Conservation (phyloP, 1,284 basidiomycete species). For the Sutorius eximius region DNA sequence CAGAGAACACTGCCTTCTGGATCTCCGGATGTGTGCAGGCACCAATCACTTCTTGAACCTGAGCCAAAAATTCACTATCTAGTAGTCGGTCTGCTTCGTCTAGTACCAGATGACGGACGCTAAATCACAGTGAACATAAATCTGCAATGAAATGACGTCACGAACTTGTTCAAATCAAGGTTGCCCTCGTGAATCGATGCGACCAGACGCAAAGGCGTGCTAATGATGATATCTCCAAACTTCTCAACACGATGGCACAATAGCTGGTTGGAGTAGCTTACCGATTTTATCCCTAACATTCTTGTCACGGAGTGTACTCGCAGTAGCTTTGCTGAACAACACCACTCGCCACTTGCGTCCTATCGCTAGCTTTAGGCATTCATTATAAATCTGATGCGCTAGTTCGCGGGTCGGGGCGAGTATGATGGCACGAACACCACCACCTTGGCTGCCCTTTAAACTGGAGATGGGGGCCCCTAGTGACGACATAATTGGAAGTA, state of each 20-base stretch:
- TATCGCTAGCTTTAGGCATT: constrained; percentile 80
- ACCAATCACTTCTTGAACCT: constrained; percentile 86
- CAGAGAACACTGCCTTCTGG: constrained; percentile 92
- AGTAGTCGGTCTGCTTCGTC: constrained; percentile 93
- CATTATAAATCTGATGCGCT: constrained; percentile 95
- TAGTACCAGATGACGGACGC: constrained; percentile 80
- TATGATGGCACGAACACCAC: constrained; percentile 77
- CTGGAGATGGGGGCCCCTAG: constrained; percentile 63
- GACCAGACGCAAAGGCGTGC: constrained; percentile 78
- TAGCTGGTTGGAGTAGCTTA: constrained; percentile 37
- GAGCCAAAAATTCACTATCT: constrained; percentile 84
- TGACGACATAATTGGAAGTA: constrained; percentile 75
- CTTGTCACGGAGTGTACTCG: constrained; percentile 69
- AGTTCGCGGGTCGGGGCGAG: constrained; percentile 94
- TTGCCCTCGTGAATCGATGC: constrained; percentile 67
- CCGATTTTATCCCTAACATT: constrained; percentile 71
- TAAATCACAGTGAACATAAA: constrained; percentile 32
- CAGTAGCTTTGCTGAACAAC: constrained; percentile 85
- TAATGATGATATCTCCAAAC: constrained; percentile 73
- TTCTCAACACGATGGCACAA: background rate
- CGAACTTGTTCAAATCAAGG: constrained; percentile 73
- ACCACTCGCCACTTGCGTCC: constrained; percentile 84
- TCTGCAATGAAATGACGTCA: constrained; percentile 10
- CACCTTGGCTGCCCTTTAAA: constrained; percentile 45
- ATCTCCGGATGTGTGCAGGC: constrained; percentile 74